Conservation (phyloP, 495 filamentous ascomycete genomes). For the Podospora comata region DNA sequence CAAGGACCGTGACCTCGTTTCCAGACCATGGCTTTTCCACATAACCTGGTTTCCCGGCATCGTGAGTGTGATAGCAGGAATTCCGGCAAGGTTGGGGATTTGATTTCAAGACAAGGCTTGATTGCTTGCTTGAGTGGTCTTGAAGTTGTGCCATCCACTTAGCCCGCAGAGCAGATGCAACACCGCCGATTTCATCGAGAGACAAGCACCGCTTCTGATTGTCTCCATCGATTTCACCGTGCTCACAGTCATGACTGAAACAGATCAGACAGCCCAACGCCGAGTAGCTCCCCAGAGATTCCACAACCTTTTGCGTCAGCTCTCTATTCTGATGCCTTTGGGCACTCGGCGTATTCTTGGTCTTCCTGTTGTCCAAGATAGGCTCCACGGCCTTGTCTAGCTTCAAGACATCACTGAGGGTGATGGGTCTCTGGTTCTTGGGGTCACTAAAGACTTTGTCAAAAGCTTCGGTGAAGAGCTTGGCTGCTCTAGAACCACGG, state of each 20-base stretch:
- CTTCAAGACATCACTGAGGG: conserved; percentile 42
- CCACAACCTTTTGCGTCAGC: conserved; percentile 34
- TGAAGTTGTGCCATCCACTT: conserved; percentile 31
- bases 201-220: conserved; percentile 46
- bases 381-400: conserved; percentile 45
- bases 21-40: conserved; percentile 36
- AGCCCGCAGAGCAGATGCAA: conserved; percentile 21
- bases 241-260: conserved; percentile 49
- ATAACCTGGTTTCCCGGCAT: conserved; percentile 27
- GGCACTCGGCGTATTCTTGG: conserved; percentile 42
- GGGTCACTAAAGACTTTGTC: conserved; percentile 40
- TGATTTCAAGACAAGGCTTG: conserved; percentile 12
- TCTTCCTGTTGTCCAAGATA: conserved; percentile 44
- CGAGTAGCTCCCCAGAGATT: conserved; percentile 42
- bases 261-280: conserved; percentile 47
- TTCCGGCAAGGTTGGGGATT: conserved; percentile 37
- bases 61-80: conserved; percentile 40
- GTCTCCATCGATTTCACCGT: conserved; percentile 47
- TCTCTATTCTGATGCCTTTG: conserved; percentile 25
- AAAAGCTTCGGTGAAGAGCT: conserved; percentile 44
- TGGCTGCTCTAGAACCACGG: conserved; percentile 32
- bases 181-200: conserved; percentile 32
- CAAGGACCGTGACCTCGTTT: conserved; percentile 40
- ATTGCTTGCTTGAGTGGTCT: conserved; percentile 16
- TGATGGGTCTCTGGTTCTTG: conserved; percentile 26